Base-by-base conservation (phyloP, 768 basidiomycete species). In the Coprinopsis cinerea region DNA sequence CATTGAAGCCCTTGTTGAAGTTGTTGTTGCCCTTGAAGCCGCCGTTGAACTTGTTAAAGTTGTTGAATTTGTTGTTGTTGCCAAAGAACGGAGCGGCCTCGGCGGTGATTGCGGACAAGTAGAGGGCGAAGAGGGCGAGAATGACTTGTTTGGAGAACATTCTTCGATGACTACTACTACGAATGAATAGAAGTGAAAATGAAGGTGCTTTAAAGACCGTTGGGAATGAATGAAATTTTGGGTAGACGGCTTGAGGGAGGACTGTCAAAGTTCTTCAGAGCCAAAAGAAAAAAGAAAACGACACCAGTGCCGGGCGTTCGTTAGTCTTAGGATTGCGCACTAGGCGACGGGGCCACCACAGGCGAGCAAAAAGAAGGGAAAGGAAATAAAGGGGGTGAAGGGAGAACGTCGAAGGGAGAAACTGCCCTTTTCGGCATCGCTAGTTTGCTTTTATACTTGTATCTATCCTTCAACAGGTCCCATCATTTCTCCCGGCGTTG, bases 251-350 rank as follows among this genome's bases (percentile, higher is more conserved):
- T 51, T 22, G 45, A 15, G n/a, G n/a, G n/a, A n/a, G 53, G 51
- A 52, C 51, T 52, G 39, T 52, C 51, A 52, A 52, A 52, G 51
- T 52, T 52, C 51, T 47, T 47, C 44, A 51, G 56, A 46, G 53
- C 56, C 47, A 53, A 57, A 62, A 60, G n/a, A n/a, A 55, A 59
- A 55, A 63, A 61, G 61, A 64, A 68, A 69, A 68, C 65, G 73
- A 75, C 73, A 72, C 73, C 73, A 69, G 73, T 69, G 73, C 71
- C 73, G 71, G 64, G 67, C 61, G 62, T 65, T 62, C 57, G 64
- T 62, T 61, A 63, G 62, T 64, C 61, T 60, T 49, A 55, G 61
- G n/a, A n/a, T n/a, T n/a, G 53, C 67, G 70, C 71, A 67, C 71
- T 69, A 67, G 72, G 72, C 72, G 69, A 53, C 64, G 53, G 55